phyloP scores from a whole-genome alignment of 2,329 filamentous ascomycete species.

The Trichoderma sp. region DNA sequence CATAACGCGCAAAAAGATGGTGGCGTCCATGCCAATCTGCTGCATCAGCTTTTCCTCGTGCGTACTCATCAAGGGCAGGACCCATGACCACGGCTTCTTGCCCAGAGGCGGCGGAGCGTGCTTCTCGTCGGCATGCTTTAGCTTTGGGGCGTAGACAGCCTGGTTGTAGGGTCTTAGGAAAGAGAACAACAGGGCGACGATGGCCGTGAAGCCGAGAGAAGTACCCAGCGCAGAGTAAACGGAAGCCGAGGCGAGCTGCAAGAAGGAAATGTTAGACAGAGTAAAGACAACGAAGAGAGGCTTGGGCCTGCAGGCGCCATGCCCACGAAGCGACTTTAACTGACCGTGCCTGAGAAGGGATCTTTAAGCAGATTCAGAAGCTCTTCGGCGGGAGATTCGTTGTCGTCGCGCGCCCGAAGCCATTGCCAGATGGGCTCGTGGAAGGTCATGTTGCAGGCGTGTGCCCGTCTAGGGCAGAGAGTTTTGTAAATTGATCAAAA shows the following conservation, averaged over 20 bases:
- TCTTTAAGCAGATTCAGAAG: constrained; percentile 52
- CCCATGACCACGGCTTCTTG: constrained; percentile 86
- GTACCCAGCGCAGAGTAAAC: constrained; percentile 78
- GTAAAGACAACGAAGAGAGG: not conserved
- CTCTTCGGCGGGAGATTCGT: constrained; percentile 40
- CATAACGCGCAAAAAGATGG: constrained; percentile 83
- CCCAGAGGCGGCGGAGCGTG: constrained; percentile 85
- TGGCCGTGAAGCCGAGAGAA: constrained; percentile 72
- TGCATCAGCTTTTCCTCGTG: constrained; percentile 75
- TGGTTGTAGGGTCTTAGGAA: constrained; percentile 88
- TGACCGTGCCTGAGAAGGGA: constrained; percentile 52
- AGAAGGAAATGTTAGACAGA: not conserved
- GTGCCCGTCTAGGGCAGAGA: constrained; percentile 13
- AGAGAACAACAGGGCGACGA: constrained; percentile 81
- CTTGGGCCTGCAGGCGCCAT: constrained; percentile 27
- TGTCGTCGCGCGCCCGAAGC: constrained; percentile 23
- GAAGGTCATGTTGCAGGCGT: constrained; percentile 30
- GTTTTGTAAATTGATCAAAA: not conserved
- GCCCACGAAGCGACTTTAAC: not conserved
- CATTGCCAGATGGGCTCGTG: constrained; percentile 22
- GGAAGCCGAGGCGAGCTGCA: constrained; percentile 47
- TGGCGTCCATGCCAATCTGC: constrained; percentile 88
- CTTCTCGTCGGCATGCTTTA: constrained; percentile 88
- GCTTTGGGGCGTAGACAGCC: constrained; percentile 89
- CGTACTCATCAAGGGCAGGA: constrained; percentile 74